Evolutionary conservation across 371 early-diverging fungal genomes (phyloP).

Genomic region (Funneliformis caledonium): DNA sequence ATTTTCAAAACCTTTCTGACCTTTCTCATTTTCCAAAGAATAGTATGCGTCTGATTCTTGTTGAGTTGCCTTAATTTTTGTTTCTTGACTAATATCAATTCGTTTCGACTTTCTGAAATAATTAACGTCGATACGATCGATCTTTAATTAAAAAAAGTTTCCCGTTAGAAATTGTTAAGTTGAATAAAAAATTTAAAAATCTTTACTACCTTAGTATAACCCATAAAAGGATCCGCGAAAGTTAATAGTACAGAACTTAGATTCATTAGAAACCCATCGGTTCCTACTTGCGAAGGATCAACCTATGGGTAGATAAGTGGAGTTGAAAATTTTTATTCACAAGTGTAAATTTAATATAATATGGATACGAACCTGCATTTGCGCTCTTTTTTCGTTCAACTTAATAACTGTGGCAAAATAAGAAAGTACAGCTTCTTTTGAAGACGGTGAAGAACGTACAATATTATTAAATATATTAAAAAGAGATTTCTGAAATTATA

Average conservation of each 20-base stretch:
- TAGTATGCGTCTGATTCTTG: slow-evolving; percentile 70
- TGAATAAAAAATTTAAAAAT: slow-evolving; percentile 43
- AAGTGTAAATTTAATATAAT: neutral
- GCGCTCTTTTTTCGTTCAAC: slow-evolving; percentile 77
- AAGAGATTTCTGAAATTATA: slow-evolving; percentile 52
- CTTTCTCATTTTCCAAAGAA: neutral
- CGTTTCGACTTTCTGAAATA: slow-evolving; percentile 64
- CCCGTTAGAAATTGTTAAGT: neutral
- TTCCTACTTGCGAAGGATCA: slow-evolving; percentile 73
- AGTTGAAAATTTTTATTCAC: neutral
- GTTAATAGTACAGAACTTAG: slow-evolving; percentile 66
- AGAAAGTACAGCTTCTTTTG: slow-evolving; percentile 63
- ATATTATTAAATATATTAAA: slow-evolving; percentile 73
- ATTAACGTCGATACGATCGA: slow-evolving; percentile 72
- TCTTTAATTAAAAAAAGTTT: slow-evolving; percentile 43
- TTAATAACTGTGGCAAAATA: slow-evolving; percentile 69
- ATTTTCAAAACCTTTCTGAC: neutral
- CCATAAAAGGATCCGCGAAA: slow-evolving; percentile 87
- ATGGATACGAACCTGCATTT: slow-evolving; percentile 65
- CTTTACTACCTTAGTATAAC: slow-evolving; percentile 68
- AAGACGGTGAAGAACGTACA: slow-evolving; percentile 66
- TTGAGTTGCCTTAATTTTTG: slow-evolving; percentile 80
- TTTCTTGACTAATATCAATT: slow-evolving; percentile 71
- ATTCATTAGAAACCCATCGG: slow-evolving; percentile 90
- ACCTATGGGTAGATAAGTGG: slow-evolving; percentile 46